Base-by-base conservation (phyloP, 179 eudicot genomes). In the Nepenthes alata region DNA sequence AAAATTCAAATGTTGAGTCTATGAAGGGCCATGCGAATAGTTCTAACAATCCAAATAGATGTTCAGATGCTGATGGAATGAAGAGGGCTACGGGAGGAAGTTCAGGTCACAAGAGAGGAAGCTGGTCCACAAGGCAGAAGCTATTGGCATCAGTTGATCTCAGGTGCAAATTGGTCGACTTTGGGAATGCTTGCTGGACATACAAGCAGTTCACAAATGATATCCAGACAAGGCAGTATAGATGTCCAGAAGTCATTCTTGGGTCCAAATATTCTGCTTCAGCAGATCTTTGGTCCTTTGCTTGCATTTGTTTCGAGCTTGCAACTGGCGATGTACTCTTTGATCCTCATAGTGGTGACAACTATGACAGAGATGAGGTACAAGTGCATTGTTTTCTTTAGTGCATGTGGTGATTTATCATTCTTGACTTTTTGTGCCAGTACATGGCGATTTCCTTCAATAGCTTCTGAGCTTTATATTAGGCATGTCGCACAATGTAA, bases 301-400 rank as follows among this genome's bases (percentile, higher is more conserved):
- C 98, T 59, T 91, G 98, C 85, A 91, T 91, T 64, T 91, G 98
- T 79, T 91, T 91, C 78, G 98, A 91, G 88, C 93, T 91, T 50
- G 89, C 86, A 65, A 89, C 98, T 50, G 98, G 98, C 11, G 96
- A 91, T 75, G 95, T 91, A 67, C 86, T 91, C 58, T 91, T 91
- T 70, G 98, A 91, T 83, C 98, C 98, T 65, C 96, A 86, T 61
- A 74, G 83, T 51, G 96, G 96, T 65, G 98, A 86, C 76, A 91
- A 83, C 69, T 89, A 82, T 70, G 83, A 82, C 55, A 82, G 91
- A 11, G 98, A 91, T 73, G 98, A 91, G 96, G 98, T 89, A 91
- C 69, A 63, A 48, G 16, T 68, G 53, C 62, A 7, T 56, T 37
- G 37, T 3, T 56, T 56, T 34, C 15, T 5, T 52, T 52, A 12